phyloP scores from a whole-genome alignment of 352 stramenopile genomes.

The Phytopythium helicoides region DNA sequence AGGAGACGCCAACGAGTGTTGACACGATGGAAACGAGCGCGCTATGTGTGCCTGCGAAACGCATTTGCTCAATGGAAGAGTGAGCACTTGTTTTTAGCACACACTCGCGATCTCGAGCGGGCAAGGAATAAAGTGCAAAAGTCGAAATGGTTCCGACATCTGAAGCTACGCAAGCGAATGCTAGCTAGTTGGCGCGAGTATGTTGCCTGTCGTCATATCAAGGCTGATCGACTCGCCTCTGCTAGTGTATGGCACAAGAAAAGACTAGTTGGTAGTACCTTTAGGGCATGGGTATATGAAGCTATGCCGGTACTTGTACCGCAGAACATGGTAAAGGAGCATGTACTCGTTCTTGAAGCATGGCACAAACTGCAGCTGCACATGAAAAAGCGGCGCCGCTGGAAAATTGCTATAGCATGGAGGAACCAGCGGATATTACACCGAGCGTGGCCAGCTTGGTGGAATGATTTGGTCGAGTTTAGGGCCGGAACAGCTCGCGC shows the following conservation, averaged over 20 bases:
- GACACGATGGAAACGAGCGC: conserved; percentile 8
- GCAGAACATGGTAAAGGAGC: conserved; percentile 10
- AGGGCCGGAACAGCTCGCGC: too few species aligned
- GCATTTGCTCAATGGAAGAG: conserved; percentile 10
- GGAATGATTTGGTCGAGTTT: too few species aligned
- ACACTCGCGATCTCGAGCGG: conserved; percentile 7
- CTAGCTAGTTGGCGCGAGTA: conserved; percentile 12
- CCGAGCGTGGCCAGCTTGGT: too few species aligned
- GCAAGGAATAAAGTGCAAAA: conserved; percentile 8
- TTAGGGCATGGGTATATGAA: conserved; percentile 6
- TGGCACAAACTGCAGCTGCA: conserved; percentile 6
- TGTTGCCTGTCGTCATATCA: background rate
- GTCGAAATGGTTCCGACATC: conserved; percentile 21
- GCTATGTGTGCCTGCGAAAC: conserved; percentile 2
- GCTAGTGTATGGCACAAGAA: background rate
- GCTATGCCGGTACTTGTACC: conserved; percentile 1
- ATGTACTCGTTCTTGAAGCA: conserved; percentile 1
- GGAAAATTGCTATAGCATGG: too few species aligned
- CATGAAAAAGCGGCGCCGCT: too few species aligned
- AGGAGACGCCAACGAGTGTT: conserved; percentile 8
- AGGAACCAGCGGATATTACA: too few species aligned
- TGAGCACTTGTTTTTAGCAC: conserved; percentile 5
- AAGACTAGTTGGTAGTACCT: conserved; percentile 5
- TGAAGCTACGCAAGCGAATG: conserved; percentile 20
- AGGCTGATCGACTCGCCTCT: background rate